phyloP scores from a whole-genome alignment of 192 early-diverging fungal species.

The Coemansia sp. region DNA sequence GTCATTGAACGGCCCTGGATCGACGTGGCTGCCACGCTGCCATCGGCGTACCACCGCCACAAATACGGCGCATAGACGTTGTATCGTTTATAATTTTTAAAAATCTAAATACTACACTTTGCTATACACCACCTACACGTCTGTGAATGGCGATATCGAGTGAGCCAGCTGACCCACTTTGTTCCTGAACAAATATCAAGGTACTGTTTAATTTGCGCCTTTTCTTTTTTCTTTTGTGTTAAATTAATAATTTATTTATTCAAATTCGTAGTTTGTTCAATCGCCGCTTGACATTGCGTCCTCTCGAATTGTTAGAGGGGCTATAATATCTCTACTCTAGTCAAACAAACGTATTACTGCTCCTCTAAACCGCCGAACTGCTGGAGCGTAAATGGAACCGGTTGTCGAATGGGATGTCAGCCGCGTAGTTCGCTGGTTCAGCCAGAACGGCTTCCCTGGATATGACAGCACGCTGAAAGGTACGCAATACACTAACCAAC shows the following conservation, averaged over 20 bases:
- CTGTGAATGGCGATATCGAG: neutral
- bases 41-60: conserved; percentile 79
- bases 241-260: neutral
- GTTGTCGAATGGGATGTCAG: conserved; percentile 48
- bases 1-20: conserved; percentile 88
- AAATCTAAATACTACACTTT: neutral
- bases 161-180: neutral
- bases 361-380: neutral
- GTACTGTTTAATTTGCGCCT: neutral
- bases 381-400: conserved; percentile 36
- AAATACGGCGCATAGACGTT: conserved; percentile 66
- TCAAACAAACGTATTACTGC: neutral
- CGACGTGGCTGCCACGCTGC: conserved; percentile 75
- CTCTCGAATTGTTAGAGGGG: neutral
- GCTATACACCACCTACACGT: neutral
- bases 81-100: neutral
- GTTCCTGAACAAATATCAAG: no score
- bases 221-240: neutral
- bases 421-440: conserved; percentile 52
- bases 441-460: conserved; percentile 54
- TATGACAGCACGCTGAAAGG: conserved; percentile 51
- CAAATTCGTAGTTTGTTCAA: neutral
- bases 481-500: neutral
- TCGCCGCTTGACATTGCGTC: neutral
- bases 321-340: neutral